Percentiles rank a stretch among this genome's conserved stretches.
Evolutionary conservation across 202 grass and related monocot species (phyloP).

Genomic region (Setaria viridis): DNA sequence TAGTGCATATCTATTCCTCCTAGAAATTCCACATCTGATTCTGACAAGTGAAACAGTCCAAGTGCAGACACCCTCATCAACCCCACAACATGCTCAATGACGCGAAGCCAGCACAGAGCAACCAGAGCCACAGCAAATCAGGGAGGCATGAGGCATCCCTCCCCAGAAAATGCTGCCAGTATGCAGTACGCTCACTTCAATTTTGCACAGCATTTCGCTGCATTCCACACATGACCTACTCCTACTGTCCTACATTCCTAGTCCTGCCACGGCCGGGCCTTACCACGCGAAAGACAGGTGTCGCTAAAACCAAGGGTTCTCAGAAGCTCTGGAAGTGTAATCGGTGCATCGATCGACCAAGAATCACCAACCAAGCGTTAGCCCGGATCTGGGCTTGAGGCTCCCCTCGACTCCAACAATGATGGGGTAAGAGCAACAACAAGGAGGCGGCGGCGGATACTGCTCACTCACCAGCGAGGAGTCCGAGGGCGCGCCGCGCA

Average conservation of each 20-base stretch:
- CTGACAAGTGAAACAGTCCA: not conserved
- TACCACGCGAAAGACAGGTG: not conserved
- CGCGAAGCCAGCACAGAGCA: not conserved
- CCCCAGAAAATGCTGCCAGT: not conserved
- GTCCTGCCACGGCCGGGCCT: not conserved
- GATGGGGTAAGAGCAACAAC: not conserved
- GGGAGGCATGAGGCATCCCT: not conserved
- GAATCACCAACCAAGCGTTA: not conserved
- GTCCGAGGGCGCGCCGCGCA: not conserved
- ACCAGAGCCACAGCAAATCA: not conserved
- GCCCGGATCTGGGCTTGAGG: slow-evolving; percentile 35
- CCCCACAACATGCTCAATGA: not conserved
- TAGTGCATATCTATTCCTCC: not conserved
- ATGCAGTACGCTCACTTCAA: not conserved
- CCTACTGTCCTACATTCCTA: not conserved
- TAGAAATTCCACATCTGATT: not conserved
- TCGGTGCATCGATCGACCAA: not conserved
- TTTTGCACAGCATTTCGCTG: not conserved
- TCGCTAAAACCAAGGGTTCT: not conserved
- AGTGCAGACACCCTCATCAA: not conserved
- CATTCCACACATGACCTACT: not conserved
- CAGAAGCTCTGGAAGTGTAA: not conserved
- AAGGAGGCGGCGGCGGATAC: not conserved
- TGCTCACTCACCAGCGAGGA: slow-evolving; percentile 22
- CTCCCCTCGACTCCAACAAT: not conserved